phyloP scores from a whole-genome alignment of 352 stramenopile species.

The Pythium rhizo-oryzae region DNA sequence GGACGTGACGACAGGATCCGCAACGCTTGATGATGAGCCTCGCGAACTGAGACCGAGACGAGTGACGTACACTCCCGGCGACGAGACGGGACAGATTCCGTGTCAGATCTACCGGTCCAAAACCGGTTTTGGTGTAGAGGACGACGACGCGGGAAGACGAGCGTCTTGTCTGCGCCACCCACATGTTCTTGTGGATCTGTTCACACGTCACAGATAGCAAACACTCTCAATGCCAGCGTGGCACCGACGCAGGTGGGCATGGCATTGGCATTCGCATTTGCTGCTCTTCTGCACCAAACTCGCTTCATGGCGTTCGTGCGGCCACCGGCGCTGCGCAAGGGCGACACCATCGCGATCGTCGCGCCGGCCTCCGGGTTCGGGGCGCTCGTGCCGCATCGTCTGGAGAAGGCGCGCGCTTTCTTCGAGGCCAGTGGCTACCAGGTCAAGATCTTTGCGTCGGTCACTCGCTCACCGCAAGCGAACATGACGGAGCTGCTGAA shows the following conservation, averaged over 20 bases:
- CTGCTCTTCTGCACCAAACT: neutral
- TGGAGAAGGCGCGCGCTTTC: conserved; percentile 37
- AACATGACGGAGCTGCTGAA: conserved; percentile 27
- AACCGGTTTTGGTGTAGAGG: too few species aligned
- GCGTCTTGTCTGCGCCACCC: too few species aligned
- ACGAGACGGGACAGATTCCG: too few species aligned
- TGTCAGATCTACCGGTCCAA: too few species aligned
- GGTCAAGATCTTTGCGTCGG: conserved; percentile 52
- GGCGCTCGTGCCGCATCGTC: conserved; percentile 43
- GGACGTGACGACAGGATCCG: neutral
- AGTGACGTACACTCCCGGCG: too few species aligned
- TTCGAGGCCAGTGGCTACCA: conserved; percentile 40
- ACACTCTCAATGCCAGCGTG: too few species aligned
- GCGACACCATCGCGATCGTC: conserved; percentile 56
- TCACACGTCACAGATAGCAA: too few species aligned
- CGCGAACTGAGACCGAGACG: neutral
- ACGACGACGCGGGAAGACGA: too few species aligned
- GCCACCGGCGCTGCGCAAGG: conserved; percentile 31
- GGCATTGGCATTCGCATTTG: too few species aligned
- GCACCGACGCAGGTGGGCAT: too few species aligned
- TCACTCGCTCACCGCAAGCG: conserved; percentile 35
- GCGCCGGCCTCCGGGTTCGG: conserved; percentile 51
- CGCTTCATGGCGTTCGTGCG: conserved; percentile 5
- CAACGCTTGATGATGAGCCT: neutral
- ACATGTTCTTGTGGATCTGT: too few species aligned